Percentiles rank a stretch among this genome's conserved stretches.
phyloP scores from a whole-genome alignment of 495 filamentous ascomycete genomes.

The Mytilinidion resinicola region DNA sequence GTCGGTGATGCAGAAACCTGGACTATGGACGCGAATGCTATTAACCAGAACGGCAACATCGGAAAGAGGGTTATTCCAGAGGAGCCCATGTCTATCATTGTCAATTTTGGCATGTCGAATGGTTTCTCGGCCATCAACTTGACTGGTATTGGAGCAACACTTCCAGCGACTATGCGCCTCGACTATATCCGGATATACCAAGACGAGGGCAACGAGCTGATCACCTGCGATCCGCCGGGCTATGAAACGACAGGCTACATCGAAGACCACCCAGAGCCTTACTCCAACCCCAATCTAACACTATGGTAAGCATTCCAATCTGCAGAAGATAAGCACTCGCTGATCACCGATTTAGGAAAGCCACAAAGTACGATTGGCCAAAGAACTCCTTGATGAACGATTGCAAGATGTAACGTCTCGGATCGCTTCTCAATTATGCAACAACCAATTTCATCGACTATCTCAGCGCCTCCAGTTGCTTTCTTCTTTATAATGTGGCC shows the following conservation, averaged over 20 bases:
- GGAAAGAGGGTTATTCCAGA: slow-evolving; percentile 61
- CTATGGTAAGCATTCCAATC: slow-evolving; percentile 39
- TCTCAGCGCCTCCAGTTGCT: slow-evolving; percentile 3
- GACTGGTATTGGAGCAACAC: slow-evolving; percentile 43
- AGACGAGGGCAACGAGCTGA: slow-evolving; percentile 48
- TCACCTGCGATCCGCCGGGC: slow-evolving; percentile 67
- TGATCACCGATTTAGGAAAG: not conserved
- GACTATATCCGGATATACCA: slow-evolving; percentile 76
- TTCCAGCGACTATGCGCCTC: slow-evolving; percentile 65
- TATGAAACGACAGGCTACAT: slow-evolving; percentile 72
- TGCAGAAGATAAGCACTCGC: not conserved
- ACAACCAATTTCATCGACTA: not conserved
- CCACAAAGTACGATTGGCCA: slow-evolving; percentile 41
- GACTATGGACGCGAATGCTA: slow-evolving; percentile 57
- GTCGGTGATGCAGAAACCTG: slow-evolving; percentile 60
- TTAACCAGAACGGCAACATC: slow-evolving; percentile 69
- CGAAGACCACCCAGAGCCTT: slow-evolving; percentile 53
- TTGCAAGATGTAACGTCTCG: slow-evolving; percentile 28
- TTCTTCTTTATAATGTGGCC: slow-evolving; percentile 21
- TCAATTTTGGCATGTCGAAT: slow-evolving; percentile 69
- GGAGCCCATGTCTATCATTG: slow-evolving; percentile 63
- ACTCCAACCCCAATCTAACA: slow-evolving; percentile 61
- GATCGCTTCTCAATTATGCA: slow-evolving; percentile 1
- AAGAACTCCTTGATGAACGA: slow-evolving; percentile 45
- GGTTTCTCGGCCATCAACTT: slow-evolving; percentile 60